Evolutionary conservation across 495 filamentous ascomycete genomes (phyloP).

Genomic region (Penicillium odoratum): DNA sequence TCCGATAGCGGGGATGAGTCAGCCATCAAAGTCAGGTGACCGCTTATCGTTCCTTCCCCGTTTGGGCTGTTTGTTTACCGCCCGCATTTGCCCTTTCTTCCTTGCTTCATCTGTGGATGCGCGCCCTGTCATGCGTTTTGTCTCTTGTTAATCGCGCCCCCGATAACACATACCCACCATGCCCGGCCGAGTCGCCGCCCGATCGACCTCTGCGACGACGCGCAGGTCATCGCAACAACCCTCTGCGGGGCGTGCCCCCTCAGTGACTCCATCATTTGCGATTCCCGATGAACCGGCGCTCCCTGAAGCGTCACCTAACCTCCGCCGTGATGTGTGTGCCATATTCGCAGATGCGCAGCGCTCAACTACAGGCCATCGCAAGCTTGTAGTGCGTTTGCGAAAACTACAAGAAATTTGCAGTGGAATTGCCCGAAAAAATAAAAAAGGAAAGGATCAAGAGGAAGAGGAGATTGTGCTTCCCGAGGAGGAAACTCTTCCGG

Average conservation of each 20-base stretch:
- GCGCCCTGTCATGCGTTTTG: constrained; percentile 29
- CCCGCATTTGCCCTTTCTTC: constrained; percentile 19
- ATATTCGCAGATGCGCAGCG: constrained; percentile 88
- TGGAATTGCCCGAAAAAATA: constrained; percentile 62
- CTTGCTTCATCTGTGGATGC: constrained; percentile 24
- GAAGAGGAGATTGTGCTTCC: constrained; percentile 43
- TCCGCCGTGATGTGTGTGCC: constrained; percentile 73
- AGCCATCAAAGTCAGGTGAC: constrained; percentile 21
- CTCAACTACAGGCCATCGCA: constrained; percentile 84
- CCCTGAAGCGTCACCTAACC: constrained; percentile 55
- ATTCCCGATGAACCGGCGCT: constrained; percentile 68
- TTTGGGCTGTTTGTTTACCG: constrained; percentile 55
- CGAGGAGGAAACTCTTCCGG: constrained; percentile 62
- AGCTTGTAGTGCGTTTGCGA: constrained; percentile 79
- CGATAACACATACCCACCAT: constrained; percentile 42
- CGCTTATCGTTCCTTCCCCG: constrained; percentile 40
- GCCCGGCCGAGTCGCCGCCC: constrained; percentile 62
- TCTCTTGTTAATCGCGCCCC: constrained; percentile 20
- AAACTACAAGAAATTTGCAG: constrained; percentile 89
- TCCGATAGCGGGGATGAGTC: constrained; percentile 23
- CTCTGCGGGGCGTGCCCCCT: constrained; percentile 61
- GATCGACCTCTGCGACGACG: constrained; percentile 54
- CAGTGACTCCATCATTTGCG: constrained; percentile 58
- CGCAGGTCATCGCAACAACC: constrained; percentile 59
- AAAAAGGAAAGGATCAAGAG: constrained; percentile 38